Conservation (phyloP, 345 rosid genomes). For the thale cress (Arabidopsis thaliana) region TAIR10.1 NC_003076.8:14120001-14120500, state of each 20-base stretch:
- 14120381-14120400: conserved; percentile 32
- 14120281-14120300: background rate
- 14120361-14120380: conserved; percentile 5
- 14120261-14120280: background rate
- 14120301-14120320: background rate
- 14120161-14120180: background rate
- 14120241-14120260: conserved; percentile 1
- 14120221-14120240: conserved; percentile 3
- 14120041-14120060: background rate
- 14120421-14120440: conserved; percentile 90
- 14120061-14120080: background rate
- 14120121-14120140: background rate
- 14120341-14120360: conserved; percentile 5
- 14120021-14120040: conserved; percentile 17
- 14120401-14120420: conserved; percentile 64
- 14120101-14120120: background rate
- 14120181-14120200: background rate
- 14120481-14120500: conserved; percentile 98
- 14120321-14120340: background rate
- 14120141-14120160: conserved; percentile 21
- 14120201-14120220: conserved; percentile 1
- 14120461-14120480: conserved; percentile 76
- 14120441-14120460: conserved; percentile 77
- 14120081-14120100: background rate
- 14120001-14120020: conserved; percentile 11